Base-by-base conservation (phyloP, 2,329 filamentous ascomycete species). In the Diaporthe australafricana region DNA sequence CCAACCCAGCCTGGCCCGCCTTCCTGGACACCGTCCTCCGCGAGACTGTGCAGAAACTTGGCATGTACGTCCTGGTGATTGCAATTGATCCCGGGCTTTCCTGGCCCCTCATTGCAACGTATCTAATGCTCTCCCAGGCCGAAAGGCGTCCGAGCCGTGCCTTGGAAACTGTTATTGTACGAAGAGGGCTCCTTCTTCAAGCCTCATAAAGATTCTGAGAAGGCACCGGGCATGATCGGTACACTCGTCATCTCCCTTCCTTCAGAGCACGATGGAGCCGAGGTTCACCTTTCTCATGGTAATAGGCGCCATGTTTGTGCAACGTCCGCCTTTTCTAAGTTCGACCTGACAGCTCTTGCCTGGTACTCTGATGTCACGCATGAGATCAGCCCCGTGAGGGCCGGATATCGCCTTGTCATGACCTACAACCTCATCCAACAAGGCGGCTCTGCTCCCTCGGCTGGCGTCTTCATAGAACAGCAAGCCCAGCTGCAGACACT, bases 341-440 rank as follows among this genome's bases (percentile, higher is more conserved):
- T 78, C 45, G 77, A 78, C 22, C 27, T 78, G 47, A 77, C 78
- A 7, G 79, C 76, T 48, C 75, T 83, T 14, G 79, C 81, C 6
- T 83, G 83, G 86, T 88, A 86, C 72, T 82, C 84, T 0, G 85
- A 88, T 72, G 85, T 88, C 1, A 80, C 78, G 3, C 84, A 87
- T 74, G 84, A 87, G 76, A 79, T 86, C 62, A 80, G 81, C 50
- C 79, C 80, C 5, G 77, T 88, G 0, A 79, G 74, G 1, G 80
- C 80, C 0, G 85, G 86, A 1, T 81, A 84, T 74, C 83, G 86
- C 1, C 76, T 85, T 2, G 84, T 86, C 6, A 74, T 88, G 27
- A 86, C 83, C 0, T 89, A 87, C 77, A 87, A 87, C 70, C 79
- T 88, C 7, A 75, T 86, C 20, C 77, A 82, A 45, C 72, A 56